phyloP scores from a whole-genome alignment of 2,329 filamentous ascomycete genomes.

The Xylariaceae sp. region DNA sequence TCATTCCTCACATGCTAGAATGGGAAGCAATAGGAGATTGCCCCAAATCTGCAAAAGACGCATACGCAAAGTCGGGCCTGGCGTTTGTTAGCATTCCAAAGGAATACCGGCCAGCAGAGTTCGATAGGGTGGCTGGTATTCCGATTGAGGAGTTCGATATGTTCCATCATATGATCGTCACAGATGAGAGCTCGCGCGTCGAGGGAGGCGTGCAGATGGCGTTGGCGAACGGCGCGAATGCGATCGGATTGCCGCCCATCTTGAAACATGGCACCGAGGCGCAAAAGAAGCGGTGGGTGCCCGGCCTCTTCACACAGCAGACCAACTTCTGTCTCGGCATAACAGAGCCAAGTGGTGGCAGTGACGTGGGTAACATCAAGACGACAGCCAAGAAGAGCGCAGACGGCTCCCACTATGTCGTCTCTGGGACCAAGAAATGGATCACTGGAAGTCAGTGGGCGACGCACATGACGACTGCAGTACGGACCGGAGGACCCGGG shows the following conservation, averaged over 20 bases:
- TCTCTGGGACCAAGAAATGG: conserved; percentile 63
- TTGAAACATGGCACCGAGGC: conserved; percentile 23
- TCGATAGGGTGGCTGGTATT: conserved; percentile 40
- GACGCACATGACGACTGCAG: conserved; percentile 59
- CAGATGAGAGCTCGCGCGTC: conserved; percentile 37
- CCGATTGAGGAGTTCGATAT: conserved; percentile 31
- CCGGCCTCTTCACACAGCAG: conserved; percentile 50
- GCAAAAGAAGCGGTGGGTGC: conserved; percentile 26
- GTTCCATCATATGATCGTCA: conserved; percentile 35
- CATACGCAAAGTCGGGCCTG: conserved; percentile 34
- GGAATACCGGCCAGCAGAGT: conserved; percentile 34
- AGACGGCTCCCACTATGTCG: conserved; percentile 49
- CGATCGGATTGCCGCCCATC: conserved; percentile 39
- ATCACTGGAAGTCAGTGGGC: conserved; percentile 61
- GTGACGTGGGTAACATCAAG: conserved; percentile 59
- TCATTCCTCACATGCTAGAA: conserved; percentile 54
- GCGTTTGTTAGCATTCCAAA: conserved; percentile 28
- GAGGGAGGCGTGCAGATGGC: conserved; percentile 52
- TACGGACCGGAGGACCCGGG: conserved; percentile 53
- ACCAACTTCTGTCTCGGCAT: conserved; percentile 27
- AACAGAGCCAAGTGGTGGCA: conserved; percentile 41
- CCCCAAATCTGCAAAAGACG: conserved; percentile 35
- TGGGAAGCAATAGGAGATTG: conserved; percentile 57
- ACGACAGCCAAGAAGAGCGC: conserved; percentile 48
- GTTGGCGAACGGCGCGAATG: conserved; percentile 49